Conservation (phyloP, 2,329 filamentous ascomycete species). For the Parastagonospora nodorum region DNA sequence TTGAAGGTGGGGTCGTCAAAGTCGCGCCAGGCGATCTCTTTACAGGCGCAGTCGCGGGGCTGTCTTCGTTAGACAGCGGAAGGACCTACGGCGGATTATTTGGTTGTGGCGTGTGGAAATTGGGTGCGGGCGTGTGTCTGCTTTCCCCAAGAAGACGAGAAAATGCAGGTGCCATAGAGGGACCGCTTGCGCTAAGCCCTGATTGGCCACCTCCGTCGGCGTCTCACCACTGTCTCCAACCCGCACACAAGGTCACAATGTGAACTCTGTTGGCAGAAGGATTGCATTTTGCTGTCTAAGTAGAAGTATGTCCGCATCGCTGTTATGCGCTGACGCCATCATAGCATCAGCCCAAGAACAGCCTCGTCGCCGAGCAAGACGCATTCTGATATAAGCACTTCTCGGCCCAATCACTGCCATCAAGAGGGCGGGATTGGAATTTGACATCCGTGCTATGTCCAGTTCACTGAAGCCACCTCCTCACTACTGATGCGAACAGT, state of each 20-base stretch:
- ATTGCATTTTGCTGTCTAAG: conserved; percentile 64
- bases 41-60: conserved; percentile 27
- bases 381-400: conserved; percentile 72
- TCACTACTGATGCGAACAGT: conserved; percentile 5
- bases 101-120: conserved; percentile 11
- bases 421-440: conserved; percentile 85
- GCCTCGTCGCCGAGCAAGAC: conserved; percentile 42
- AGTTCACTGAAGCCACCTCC: conserved; percentile 8
- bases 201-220: conserved; percentile 5
- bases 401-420: conserved; percentile 97
- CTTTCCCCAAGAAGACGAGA: conserved; percentile 23
- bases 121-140: conserved; percentile 17
- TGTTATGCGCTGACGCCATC: not conserved
- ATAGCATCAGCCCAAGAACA: conserved; percentile 59
- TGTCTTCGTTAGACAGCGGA: conserved; percentile 17
- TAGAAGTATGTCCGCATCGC: not conserved
- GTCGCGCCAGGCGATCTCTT: conserved; percentile 42
- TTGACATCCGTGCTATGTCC: conserved; percentile 95
- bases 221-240: conserved; percentile 13
- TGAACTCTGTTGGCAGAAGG: conserved; percentile 51
- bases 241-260: conserved; percentile 12
- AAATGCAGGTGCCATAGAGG: conserved; percentile 33
- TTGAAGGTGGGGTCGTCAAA: conserved; percentile 27
- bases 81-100: conserved; percentile 15
- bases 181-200: conserved; percentile 10